Evolutionary conservation across 2,329 filamentous ascomycete genomes (phyloP).

Genomic region (Aspergillus transmontanensis): DNA sequence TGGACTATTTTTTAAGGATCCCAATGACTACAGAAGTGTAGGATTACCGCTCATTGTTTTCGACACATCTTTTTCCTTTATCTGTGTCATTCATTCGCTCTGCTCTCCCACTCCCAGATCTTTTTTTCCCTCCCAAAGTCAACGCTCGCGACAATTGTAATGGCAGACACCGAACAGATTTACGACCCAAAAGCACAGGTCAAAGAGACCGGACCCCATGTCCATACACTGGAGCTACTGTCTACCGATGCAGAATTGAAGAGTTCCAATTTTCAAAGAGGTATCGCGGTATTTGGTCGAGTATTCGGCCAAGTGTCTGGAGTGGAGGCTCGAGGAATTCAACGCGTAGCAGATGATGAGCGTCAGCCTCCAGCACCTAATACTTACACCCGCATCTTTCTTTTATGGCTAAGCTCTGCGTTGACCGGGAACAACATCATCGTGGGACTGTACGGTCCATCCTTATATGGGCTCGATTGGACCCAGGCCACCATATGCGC

Average conservation of each 20-base stretch:
- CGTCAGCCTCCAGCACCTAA: constrained; percentile 8
- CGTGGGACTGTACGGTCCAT: constrained; percentile 42
- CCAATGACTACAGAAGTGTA: not conserved
- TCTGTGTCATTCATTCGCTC: not conserved
- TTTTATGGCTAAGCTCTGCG: constrained; percentile 41
- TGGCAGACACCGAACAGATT: constrained; percentile 7
- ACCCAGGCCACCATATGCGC: constrained; percentile 38
- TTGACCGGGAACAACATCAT: constrained; percentile 43
- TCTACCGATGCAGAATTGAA: not conserved
- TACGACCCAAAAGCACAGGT: not conserved
- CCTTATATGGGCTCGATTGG: constrained; percentile 41
- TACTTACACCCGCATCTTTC: constrained; percentile 22
- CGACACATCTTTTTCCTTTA: not conserved
- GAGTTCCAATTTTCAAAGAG: not conserved
- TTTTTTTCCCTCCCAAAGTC: not conserved
- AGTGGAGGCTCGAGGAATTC: constrained; percentile 17
- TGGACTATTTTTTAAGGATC: not conserved
- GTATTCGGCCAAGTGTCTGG: constrained; percentile 8
- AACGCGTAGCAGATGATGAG: constrained; percentile 12
- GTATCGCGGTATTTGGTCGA: constrained; percentile 1
- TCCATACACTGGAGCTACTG: constrained; percentile 1
- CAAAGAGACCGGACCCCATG: not conserved
- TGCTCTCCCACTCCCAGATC: not conserved
- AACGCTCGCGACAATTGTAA: not conserved
- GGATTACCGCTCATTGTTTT: not conserved